phyloP scores from a whole-genome alignment of 805 yeast species.

The Candida namnaoensis region DNA sequence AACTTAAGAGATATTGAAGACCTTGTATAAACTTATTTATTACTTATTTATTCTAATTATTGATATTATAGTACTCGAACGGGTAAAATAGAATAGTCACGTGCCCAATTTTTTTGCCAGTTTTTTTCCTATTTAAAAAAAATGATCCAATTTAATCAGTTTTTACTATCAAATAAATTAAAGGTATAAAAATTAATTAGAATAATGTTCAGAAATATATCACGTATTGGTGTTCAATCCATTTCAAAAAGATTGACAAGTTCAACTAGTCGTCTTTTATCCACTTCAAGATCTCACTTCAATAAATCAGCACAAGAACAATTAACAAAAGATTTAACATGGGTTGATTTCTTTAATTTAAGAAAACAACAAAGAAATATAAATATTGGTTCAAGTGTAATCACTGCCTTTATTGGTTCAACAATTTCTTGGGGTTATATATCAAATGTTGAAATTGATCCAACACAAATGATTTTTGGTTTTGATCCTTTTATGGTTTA shows the following conservation, averaged over 20 bases:
- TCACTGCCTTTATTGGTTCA: conserved; percentile 62
- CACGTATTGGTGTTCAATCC: not conserved
- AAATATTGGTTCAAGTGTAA: conserved; percentile 57
- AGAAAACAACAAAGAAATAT: conserved; percentile 69
- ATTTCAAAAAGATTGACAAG: not conserved
- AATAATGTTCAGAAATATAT: too few species aligned
- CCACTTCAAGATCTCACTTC: not conserved
- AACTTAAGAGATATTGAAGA: conserved; percentile 28
- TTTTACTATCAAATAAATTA: too few species aligned
- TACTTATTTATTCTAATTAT: too few species aligned
- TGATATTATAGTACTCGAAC: too few species aligned
- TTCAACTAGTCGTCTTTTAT: not conserved
- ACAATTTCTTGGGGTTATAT: conserved; percentile 64
- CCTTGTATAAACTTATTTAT: conserved; percentile 5
- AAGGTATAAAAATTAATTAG: too few species aligned
- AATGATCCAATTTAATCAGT: too few species aligned
- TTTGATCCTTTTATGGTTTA: conserved; percentile 81
- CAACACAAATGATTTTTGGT: conserved; percentile 79
- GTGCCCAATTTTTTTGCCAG: too few species aligned
- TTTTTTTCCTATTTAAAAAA: too few species aligned
- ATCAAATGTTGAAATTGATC: conserved; percentile 78
- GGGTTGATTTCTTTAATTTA: conserved; percentile 75
- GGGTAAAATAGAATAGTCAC: too few species aligned
- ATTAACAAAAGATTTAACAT: conserved; percentile 30
- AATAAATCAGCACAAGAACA: not conserved